Evolutionary conservation across 306 rosid species (phyloP), one percentile per base, ranked within the genome.

Genomic region (Pachyrhizus erosus): DNA sequence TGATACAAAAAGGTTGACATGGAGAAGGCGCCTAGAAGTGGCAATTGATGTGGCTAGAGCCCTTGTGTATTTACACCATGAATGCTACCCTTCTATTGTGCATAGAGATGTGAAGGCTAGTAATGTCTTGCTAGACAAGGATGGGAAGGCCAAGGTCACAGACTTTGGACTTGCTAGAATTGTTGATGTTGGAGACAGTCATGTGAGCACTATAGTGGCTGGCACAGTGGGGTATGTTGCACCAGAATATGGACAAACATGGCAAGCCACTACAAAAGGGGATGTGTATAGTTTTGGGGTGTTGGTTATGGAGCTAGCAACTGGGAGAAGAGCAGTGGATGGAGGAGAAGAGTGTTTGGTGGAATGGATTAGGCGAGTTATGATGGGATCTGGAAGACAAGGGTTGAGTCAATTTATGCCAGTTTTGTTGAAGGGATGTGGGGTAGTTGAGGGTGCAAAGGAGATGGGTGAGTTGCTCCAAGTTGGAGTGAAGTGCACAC

Each of bases 141-240:
- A 88, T 13, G 94, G 98, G 8, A 91, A 83, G 42, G 98, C 97
- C 15, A 83, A 89, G 51, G 96, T 95, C 9, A 93, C 97, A 14
- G 98, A 95, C 57, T 95, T 95, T 18, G 98, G 98, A 57, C 86
- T 95, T 42, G 98, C 98, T 9, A 88, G 98, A 82, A 71, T 90
- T 48, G 91, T 95, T 21, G 89, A 91, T 79, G 85, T 48, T 5
- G 97, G 94, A 51, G 92, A 91, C 54, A 93, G 91, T 80, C 98
- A 95, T 79, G 98, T 95, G 71, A 95, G 97, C 85, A 95, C 98
- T 31, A 79, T 95, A 83, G 94, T 95, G 39, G 98, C 98, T 0
- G 98, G 98, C 27, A 95, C 98, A 10, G 82, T 95, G 11, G 98
- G 98, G 0, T 95, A 95, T 74, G 98, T 95, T 65, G 98, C 98